Conservation (phyloP, 306 rosid genomes). For the Cucumis cinereus region DNA sequence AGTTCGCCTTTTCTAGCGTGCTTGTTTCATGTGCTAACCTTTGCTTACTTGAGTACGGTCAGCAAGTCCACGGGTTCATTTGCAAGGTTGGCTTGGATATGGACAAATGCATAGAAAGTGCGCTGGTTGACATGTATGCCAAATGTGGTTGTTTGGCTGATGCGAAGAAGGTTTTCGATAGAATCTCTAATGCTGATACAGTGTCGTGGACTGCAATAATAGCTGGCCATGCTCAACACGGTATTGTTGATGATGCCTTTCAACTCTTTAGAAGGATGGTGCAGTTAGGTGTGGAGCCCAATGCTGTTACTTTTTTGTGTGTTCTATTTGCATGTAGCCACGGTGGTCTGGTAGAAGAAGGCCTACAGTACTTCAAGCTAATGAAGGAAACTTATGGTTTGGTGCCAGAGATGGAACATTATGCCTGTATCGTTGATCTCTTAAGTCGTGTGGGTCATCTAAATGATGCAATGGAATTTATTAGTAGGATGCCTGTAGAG, state of each 20-base stretch:
- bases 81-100: slow-evolving; percentile 44
- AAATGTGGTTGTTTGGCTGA: slow-evolving; percentile 45
- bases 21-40: slow-evolving; percentile 53
- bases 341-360: slow-evolving; percentile 57
- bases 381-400: slow-evolving; percentile 41
- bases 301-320: slow-evolving; percentile 49
- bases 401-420: slow-evolving; percentile 60
- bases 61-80: slow-evolving; percentile 49
- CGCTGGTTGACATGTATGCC: slow-evolving; percentile 60
- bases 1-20: slow-evolving; percentile 51
- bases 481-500: slow-evolving; percentile 39
- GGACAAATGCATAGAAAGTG: slow-evolving; percentile 52
- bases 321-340: slow-evolving; percentile 77
- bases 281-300: slow-evolving; percentile 27
- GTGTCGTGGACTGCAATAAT: slow-evolving; percentile 69
- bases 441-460: slow-evolving; percentile 53
- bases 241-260: slow-evolving; percentile 48
- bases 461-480: slow-evolving; percentile 44
- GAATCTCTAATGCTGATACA: slow-evolving; percentile 45
- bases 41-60: slow-evolving; percentile 46
- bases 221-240: slow-evolving; percentile 59
- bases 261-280: slow-evolving; percentile 44
- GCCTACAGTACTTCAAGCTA: slow-evolving; percentile 30
- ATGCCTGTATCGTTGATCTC: slow-evolving; percentile 61
- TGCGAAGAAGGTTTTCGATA: slow-evolving; percentile 32